Evolutionary conservation across 2,329 filamentous ascomycete species (phyloP).

Genomic region (Curvularia verruculosa): DNA sequence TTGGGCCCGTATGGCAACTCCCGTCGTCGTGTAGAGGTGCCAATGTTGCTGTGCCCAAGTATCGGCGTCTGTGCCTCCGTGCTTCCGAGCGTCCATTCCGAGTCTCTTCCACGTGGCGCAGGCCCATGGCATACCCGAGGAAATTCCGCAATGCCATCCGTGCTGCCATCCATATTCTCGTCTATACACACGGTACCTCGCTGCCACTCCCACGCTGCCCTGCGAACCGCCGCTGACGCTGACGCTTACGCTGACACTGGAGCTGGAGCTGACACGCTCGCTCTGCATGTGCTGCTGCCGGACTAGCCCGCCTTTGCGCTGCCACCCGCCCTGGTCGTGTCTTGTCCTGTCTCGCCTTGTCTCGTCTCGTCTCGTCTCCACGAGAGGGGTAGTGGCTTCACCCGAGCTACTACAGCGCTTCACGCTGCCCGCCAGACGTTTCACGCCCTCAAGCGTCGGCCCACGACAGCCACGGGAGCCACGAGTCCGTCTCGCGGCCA

Average conservation of each 20-base stretch:
- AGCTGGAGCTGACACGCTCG: too few relatives aligned
- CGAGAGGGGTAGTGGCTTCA: too few relatives aligned
- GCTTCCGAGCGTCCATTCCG: neutral
- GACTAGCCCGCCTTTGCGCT: too few relatives aligned
- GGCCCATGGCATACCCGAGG: constrained; percentile 1
- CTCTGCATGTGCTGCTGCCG: neutral
- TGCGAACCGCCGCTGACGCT: constrained; percentile 16
- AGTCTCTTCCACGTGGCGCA: constrained; percentile 10
- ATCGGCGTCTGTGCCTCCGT: neutral
- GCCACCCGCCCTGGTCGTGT: neutral
- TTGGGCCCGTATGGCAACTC: constrained; percentile 5
- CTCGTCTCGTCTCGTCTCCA: too few relatives aligned
- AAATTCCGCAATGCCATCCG: constrained; percentile 5
- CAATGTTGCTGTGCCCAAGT: neutral
- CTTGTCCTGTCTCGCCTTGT: too few relatives aligned
- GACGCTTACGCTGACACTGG: neutral
- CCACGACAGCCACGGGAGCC: constrained; percentile 5
- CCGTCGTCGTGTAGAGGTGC: too few relatives aligned
- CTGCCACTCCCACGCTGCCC: neutral
- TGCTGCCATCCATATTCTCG: too few relatives aligned
- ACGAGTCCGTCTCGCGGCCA: constrained; percentile 25
- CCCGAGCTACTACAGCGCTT: neutral
- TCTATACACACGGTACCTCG: too few relatives aligned
- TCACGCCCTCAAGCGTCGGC: constrained; percentile 13
- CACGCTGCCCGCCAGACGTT: neutral